Percentiles rank a stretch among this genome's conserved stretches.
Evolutionary conservation across 2,329 filamentous ascomycete species (phyloP).

Genomic region (Pseudogymnoascus sp.): DNA sequence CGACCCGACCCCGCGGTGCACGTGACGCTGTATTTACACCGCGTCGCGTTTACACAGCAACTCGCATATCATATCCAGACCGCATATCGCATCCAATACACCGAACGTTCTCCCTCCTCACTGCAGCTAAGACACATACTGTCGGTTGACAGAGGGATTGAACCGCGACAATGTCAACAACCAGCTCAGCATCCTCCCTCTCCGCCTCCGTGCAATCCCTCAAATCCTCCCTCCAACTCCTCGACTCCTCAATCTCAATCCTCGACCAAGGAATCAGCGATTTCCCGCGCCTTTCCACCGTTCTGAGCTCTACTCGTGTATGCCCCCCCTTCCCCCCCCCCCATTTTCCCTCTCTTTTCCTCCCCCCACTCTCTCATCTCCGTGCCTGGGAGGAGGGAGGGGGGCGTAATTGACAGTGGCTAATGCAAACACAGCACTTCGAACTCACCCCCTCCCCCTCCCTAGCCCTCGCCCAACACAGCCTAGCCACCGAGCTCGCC

Average conservation of each 20-base stretch:
- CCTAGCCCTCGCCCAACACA: slow-evolving; percentile 53
- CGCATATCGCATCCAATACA: background rate
- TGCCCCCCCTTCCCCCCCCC: slow-evolving; percentile 8
- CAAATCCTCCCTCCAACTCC: slow-evolving; percentile 30
- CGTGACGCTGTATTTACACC: background rate
- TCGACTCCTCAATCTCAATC: slow-evolving; percentile 27
- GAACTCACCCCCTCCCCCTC: slow-evolving; percentile 61
- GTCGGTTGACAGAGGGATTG: background rate
- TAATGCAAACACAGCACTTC: slow-evolving; percentile 49
- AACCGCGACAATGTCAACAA: slow-evolving; percentile 6
- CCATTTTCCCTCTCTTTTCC: background rate
- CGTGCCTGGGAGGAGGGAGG: too few species aligned
- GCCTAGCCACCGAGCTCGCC: slow-evolving; percentile 59
- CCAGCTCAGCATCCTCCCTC: slow-evolving; percentile 21
- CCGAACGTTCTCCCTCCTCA: background rate
- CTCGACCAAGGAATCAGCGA: slow-evolving; percentile 24
- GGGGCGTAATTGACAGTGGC: too few species aligned
- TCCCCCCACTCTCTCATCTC: too few species aligned
- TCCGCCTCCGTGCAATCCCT: slow-evolving; percentile 30
- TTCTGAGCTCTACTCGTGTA: slow-evolving; percentile 29
- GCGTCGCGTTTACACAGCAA: background rate
- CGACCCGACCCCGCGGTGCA: background rate
- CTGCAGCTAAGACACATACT: too few species aligned
- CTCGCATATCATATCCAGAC: background rate
- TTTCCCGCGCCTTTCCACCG: slow-evolving; percentile 29